These are phyloP conservation scores for Globisporangium orthogonon DNA, from an alignment of 352 stramenopile genomes.

Conservation along the genomic window DNA sequence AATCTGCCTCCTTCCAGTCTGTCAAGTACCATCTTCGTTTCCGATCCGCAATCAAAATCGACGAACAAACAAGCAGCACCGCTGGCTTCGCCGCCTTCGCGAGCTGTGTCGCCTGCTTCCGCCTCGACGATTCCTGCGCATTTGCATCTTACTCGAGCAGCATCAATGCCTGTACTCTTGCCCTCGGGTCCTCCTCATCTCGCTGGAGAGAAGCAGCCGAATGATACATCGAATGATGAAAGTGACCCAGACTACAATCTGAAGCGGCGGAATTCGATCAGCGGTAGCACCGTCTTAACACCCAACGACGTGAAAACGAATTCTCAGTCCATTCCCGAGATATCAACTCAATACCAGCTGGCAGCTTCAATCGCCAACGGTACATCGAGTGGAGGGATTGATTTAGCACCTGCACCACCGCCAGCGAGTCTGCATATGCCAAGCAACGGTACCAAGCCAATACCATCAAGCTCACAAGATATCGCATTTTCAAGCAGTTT, in stretches of 20 bases:
- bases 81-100: neutral
- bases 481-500: too few relatives aligned
- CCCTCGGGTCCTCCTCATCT: neutral
- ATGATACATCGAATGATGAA: neutral
- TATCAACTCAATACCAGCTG: neutral
- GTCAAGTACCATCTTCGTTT: neutral
- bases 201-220: neutral
- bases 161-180: constrained; percentile 1
- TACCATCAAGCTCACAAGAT: too few relatives aligned
- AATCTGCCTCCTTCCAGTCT: neutral
- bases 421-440: too few relatives aligned
- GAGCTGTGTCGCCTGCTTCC: neutral
- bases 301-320: constrained; percentile 4
- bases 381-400: neutral
- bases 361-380: neutral
- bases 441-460: too few relatives aligned
- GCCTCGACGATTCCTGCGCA: neutral
- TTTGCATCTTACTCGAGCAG: constrained; percentile 4
- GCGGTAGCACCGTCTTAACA: neutral
- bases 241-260: neutral
- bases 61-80: too few relatives aligned
- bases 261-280: constrained; percentile 5
- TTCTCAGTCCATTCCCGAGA: neutral
- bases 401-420: neutral
- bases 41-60: neutral